Base-by-base conservation (phyloP, 352 stramenopile species). In the Globisporangium acanthophoron region DNA sequence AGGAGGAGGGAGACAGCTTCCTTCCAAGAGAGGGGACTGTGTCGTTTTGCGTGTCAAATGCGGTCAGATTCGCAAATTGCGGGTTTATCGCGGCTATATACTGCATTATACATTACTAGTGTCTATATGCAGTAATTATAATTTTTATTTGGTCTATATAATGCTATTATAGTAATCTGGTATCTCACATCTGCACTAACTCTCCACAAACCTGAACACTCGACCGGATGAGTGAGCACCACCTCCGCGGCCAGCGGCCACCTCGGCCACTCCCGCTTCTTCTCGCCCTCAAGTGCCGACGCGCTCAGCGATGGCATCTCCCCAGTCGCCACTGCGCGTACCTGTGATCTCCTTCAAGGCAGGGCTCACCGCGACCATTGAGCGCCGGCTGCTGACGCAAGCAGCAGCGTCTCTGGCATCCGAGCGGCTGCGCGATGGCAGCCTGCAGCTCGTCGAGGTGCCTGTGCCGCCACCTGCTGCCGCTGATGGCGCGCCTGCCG, bases 291-390 rank as follows among this genome's bases (percentile, higher is more conserved):
- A 8, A 5, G 9, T 13, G 1, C 15, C 37, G 37, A 43, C 37
- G 37, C 15, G 15, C 37, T 13, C n/a, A n/a, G n/a, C n/a, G n/a
- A 43, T 43, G 37, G 37, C 37, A 43, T 43, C 37, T 8, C 1
- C 37, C 11, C 37, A n/a, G n/a, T n/a, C 37, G 11, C 37, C 5
- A 13, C 60, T 76, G 35, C 57, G 65, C 1, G 62, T 78, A 29
- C 70, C 70, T 16, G 62, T 78, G 53, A 62, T 78, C 61, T 78
- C 70, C 16, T 61, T 60, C 31, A 76, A 76, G 56, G 57, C 70
- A 29, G 70, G 67, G 1, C 48, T 78, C 18, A 45, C 49, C 5
- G 51, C 50, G n/a, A 67, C 70, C 43, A 66, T 76, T 20, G 59
- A 70, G 41, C 31, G 29, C 9, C 67, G 55, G 9, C 49, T 78